phyloP scores from a whole-genome alignment of 1,284 basidiomycete species.

The Leccinum holopus region DNA sequence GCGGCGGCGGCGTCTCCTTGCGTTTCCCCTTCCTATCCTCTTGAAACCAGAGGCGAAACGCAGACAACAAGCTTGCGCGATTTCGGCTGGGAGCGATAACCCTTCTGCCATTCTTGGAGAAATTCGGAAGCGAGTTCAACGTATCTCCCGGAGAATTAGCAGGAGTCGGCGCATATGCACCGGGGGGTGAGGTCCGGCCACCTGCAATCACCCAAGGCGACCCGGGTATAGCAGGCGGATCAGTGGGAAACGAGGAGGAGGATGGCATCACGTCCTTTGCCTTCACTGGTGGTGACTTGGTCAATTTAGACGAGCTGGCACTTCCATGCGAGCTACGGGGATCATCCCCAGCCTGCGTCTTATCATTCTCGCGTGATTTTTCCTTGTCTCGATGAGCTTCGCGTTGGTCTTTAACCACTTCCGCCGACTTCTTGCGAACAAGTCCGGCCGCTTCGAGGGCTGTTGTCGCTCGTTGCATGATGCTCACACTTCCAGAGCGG shows the following conservation, averaged over 20 bases:
- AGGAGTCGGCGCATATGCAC: slow-evolving; percentile 43
- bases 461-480: slow-evolving; percentile 91
- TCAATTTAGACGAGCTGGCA: slow-evolving; percentile 52
- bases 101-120: slow-evolving; percentile 40
- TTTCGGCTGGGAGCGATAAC: slow-evolving; percentile 44
- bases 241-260: slow-evolving; percentile 46
- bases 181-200: slow-evolving; percentile 40
- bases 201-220: slow-evolving; percentile 74
- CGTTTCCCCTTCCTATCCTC: slow-evolving; percentile 78
- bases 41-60: slow-evolving; percentile 78
- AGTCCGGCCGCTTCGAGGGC: slow-evolving; percentile 79
- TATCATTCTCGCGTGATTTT: slow-evolving; percentile 43
- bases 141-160: slow-evolving; percentile 53
- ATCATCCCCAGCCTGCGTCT: slow-evolving; percentile 51
- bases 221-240: slow-evolving; percentile 45
- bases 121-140: slow-evolving; percentile 56
- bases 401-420: slow-evolving; percentile 63
- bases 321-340: slow-evolving; percentile 62
- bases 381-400: slow-evolving; percentile 44
- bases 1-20: slow-evolving; percentile 43
- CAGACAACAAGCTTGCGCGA: slow-evolving; percentile 67
- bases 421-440: slow-evolving; percentile 76
- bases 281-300: slow-evolving; percentile 66
- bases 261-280: slow-evolving; percentile 46
- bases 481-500: slow-evolving; percentile 84